phyloP scores from a whole-genome alignment of 805 yeast genomes.

The Candida montana region DNA sequence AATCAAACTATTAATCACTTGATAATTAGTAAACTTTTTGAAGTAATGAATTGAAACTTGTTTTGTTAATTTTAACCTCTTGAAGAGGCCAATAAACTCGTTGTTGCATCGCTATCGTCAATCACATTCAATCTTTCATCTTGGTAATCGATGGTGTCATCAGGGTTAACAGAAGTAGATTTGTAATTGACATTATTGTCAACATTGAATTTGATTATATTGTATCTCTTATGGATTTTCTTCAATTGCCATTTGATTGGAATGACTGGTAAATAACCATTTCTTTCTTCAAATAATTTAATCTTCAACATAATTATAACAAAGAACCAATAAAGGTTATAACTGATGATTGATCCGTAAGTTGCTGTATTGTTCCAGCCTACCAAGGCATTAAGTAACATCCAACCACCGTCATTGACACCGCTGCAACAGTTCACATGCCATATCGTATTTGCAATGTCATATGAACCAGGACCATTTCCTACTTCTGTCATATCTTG shows the following conservation, averaged over 20 bases:
- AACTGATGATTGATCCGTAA: conserved; percentile 76
- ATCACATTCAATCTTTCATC: conserved; percentile 4
- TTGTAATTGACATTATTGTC: conserved; percentile 29
- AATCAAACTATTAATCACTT: too few relatives aligned
- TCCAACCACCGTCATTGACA: conserved; percentile 86
- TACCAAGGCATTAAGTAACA: conserved; percentile 79
- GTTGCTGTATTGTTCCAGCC: conserved; percentile 97
- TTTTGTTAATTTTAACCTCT: conserved; percentile 10
- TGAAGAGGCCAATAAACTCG: conserved; percentile 15
- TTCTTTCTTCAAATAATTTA: conserved; percentile 48
- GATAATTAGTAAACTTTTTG: too few relatives aligned
- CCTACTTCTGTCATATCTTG: conserved; percentile 84
- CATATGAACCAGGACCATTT: conserved; percentile 90
- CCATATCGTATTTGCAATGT: conserved; percentile 75
- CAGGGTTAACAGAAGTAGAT: conserved; percentile 4
- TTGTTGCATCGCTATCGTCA: conserved; percentile 15
- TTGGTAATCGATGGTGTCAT: conserved; percentile 4
- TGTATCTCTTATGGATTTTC: conserved; percentile 38
- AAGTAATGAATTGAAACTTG: neutral
- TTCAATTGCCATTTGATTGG: conserved; percentile 62
- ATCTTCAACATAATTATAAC: conserved; percentile 40
- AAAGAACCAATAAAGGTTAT: conserved; percentile 65
- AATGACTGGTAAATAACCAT: conserved; percentile 55
- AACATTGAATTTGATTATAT: conserved; percentile 28
- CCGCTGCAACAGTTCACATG: conserved; percentile 95